These are phyloP conservation scores for Salvia sclarea DNA, from an alignment of 305 asterid species.

Conservation along the genomic window DNA sequence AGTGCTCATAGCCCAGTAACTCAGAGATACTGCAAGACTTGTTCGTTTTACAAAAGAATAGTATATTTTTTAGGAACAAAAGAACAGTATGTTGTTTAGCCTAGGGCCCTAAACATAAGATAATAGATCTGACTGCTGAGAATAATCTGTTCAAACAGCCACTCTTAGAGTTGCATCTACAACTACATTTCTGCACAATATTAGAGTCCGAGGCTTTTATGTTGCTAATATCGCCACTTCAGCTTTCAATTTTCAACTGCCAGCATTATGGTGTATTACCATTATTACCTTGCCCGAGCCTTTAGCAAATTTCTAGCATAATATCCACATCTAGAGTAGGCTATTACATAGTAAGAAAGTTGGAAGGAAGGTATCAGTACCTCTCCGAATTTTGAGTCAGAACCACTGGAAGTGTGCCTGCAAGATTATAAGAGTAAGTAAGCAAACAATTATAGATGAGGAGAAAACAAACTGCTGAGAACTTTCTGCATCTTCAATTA, in stretches of 20 bases:
- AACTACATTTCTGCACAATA: neutral
- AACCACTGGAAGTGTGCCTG: conserved; percentile 69
- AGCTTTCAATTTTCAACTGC: neutral
- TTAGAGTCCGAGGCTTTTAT: neutral
- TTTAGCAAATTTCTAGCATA: conserved; percentile 23
- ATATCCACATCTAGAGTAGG: conserved; percentile 25
- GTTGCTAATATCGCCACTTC: conserved; percentile 12
- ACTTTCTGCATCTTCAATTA: conserved; percentile 19
- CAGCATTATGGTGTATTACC: neutral
- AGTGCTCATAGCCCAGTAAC: neutral
- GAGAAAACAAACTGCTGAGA: conserved; percentile 27
- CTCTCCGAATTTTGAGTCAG: conserved; percentile 95
- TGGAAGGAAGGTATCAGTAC: conserved; percentile 42
- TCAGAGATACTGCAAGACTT: neutral
- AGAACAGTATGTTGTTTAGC: neutral
- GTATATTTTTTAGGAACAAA: no score
- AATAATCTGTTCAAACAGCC: neutral
- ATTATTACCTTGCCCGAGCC: conserved; percentile 1
- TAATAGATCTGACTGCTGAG: neutral
- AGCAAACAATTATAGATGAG: conserved; percentile 18
- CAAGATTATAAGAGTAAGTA: conserved; percentile 33
- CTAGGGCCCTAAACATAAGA: neutral
- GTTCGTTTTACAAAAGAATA: neutral
- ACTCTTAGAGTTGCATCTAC: neutral
- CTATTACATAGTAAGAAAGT: conserved; percentile 25